Evolutionary conservation across 1,284 basidiomycete genomes (phyloP).

Genomic region (Cerioporus squamosus): DNA sequence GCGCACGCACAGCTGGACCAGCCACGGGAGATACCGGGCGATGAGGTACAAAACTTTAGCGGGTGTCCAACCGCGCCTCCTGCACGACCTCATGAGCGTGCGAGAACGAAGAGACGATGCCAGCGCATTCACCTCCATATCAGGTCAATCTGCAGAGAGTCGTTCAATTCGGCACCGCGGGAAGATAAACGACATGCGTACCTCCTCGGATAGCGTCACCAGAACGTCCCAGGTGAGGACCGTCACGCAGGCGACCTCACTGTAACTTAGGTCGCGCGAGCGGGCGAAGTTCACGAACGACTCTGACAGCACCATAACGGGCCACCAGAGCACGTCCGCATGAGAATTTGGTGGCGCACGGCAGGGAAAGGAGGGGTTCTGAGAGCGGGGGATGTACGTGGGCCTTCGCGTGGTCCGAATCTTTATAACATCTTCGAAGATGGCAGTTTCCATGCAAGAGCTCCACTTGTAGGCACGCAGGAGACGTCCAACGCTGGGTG

Average conservation of each 20-base stretch:
- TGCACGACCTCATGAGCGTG: not conserved
- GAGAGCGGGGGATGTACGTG: too few relatives aligned
- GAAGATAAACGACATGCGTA: not conserved
- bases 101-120: too few relatives aligned
- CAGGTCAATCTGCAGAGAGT: conserved; percentile 8
- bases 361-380: too few relatives aligned
- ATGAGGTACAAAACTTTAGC: conserved; percentile 28
- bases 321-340: too few relatives aligned
- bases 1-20: conserved; percentile 29
- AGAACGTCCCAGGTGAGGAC: conserved; percentile 23
- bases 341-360: too few relatives aligned
- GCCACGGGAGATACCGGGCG: conserved; percentile 30
- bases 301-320: not conserved
- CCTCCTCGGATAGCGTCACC: conserved; percentile 21
- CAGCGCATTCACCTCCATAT: conserved; percentile 18
- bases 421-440: too few relatives aligned
- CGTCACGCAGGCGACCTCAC: conserved; percentile 22
- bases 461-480: too few relatives aligned
- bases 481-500: too few relatives aligned
- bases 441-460: too few relatives aligned
- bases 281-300: not conserved
- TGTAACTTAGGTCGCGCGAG: conserved; percentile 19
- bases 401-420: too few relatives aligned
- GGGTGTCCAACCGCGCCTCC: conserved; percentile 26
- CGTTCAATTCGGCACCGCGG: too few relatives aligned